Base-by-base conservation (phyloP, 164 flowering plant genomes). In the Vitis labrusca region DNA sequence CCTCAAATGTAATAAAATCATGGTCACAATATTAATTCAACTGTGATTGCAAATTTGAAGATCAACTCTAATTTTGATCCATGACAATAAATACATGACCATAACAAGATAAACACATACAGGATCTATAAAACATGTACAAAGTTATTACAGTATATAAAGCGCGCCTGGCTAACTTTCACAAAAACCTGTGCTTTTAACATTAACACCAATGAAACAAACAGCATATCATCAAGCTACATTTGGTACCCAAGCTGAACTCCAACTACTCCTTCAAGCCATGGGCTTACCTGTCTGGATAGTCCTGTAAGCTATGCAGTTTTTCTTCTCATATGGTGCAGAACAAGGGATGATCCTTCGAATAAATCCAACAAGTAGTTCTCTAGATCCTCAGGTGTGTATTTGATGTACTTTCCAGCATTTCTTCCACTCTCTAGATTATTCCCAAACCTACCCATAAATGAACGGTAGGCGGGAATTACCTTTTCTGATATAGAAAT, bases 401-500 rank as follows among this genome's bases (percentile, higher is more conserved):
- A 94, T 78, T 92, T 94, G 19, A 94, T 85, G 77, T 94, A 92
- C 70, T 85, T 92, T 60, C 84, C 93, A 48, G 92, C 78, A 77
- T 89, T 85, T 77, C 86, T 86, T 55, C 92, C 91, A 65, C 86
- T 78, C 84, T 92, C 94, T 14, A 93, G 79, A 55, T 89, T 93
- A 74, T 75, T 70, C 57, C 89, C 76, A 75, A 85, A 92, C 81
- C 95, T 81, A 65, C 97, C 93, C 74, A 86, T 8, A 77, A 94
- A 91, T 2, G 92, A 68, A 9, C 97, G 84, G 50, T 94, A 94
- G 0, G 97, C 97, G 2, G 93, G 95, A 72, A 91, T 50, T 7
- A 92, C 92, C 66, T 85, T 89, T 58, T 84, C 95, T 0, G 97
- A 88, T 64, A 92, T 83, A 15, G 94, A 89, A 61, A 92, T 81